Base-by-base conservation (phyloP, 202 grass and related monocot genomes). In the Panicum hallii region DNA sequence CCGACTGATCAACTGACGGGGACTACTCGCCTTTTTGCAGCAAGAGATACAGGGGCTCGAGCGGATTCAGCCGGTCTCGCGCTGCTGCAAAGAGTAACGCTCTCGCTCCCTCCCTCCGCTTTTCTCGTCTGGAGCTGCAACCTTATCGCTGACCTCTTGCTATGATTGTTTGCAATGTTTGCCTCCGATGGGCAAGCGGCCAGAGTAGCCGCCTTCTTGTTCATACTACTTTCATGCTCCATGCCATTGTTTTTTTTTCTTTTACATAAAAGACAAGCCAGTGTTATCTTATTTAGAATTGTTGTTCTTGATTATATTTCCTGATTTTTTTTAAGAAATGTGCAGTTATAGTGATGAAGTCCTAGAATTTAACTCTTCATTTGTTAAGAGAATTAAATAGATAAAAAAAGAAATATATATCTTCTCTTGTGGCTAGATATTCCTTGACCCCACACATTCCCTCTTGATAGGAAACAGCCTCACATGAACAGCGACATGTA, bases 31-130 rank as follows among this genome's bases (percentile, higher is more conserved):
- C 40, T 89, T 94, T 72, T 72, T 89, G 70, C 83, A 97, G 94
- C 89, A 97, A 54, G 94, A 97, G 85, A 82, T 97, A 52, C 94
- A 90, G 69, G 93, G 91, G n/a, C 88, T 97, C 62, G 94, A 97
- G 43, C 85, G 91, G 72, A 70, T 85, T 64, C 94, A 92, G 79
- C 92, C 91, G 78, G 90, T 97, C 82, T 97, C 94, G 52, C 89
- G 90, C 63, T 94, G 94, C 86, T 97, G 94, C 94, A 94, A 97
- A 87, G 94, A 97, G 94, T 97, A 92, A 97, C 80, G 75, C 71
- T 90, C 54, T 57, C 54, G 50, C 36, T 40, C 36, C 20, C 57
- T 13, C 14, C 20, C 26, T 1, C 26, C 26, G 26, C 26, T 26
- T 16, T 28, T 3, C 55, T 57, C 41, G 69, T 49, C 69, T 72